These are phyloP conservation scores for Cinchona pubescens DNA, from an alignment of 257 asterid species.

Conservation along the genomic window DNA sequence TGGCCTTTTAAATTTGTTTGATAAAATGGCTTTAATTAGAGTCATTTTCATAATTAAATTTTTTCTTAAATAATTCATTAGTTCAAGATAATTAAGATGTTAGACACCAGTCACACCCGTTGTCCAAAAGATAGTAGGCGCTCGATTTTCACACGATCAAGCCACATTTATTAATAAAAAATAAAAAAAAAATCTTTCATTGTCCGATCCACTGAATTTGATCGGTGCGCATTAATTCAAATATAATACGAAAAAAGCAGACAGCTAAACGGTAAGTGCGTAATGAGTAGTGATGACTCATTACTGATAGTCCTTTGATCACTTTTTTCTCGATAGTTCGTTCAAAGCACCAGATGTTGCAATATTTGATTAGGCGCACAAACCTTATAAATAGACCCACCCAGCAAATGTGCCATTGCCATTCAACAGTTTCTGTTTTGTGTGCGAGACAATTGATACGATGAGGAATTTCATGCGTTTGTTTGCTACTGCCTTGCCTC, in stretches of 20 bases:
- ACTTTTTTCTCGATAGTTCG: neutral
- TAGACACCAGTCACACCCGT: neutral
- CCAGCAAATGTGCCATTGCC: neutral
- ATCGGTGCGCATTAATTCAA: neutral
- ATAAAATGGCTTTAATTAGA: too few species aligned
- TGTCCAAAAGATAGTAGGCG: neutral
- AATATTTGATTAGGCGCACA: neutral
- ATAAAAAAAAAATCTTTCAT: neutral
- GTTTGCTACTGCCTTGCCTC: constrained; percentile 38
- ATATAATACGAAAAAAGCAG: neutral
- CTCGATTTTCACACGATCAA: neutral
- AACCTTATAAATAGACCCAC: constrained; percentile 21
- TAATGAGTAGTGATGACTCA: constrained; percentile 26
- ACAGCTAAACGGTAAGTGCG: constrained; percentile 17
- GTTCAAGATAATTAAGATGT: neutral
- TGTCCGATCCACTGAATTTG: neutral
- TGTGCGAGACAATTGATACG: neutral
- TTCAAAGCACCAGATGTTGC: neutral
- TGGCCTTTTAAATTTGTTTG: too few species aligned
- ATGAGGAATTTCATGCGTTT: constrained; percentile 43
- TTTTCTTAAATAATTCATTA: too few species aligned
- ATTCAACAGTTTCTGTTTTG: neutral
- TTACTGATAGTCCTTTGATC: constrained; percentile 4
- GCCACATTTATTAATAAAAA: too few species aligned
- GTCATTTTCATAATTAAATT: too few species aligned